phyloP scores from a whole-genome alignment of 2,329 filamentous ascomycete species.

The Aspergillus sp. region DNA sequence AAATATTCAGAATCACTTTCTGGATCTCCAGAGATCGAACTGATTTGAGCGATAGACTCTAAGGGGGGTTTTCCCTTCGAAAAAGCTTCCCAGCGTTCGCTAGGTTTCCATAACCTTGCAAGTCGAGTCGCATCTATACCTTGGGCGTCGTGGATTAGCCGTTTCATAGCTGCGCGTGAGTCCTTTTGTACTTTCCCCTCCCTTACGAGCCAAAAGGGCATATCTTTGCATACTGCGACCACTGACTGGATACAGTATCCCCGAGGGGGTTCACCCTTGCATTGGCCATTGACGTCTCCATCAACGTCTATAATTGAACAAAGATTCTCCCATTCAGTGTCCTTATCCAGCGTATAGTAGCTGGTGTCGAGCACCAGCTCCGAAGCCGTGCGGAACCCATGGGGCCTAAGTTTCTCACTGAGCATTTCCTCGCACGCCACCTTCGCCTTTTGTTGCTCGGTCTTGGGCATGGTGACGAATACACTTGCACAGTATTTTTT shows the following conservation, averaged over 20 bases:
- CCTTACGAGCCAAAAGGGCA: background rate
- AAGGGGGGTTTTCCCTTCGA: background rate
- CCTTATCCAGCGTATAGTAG: no score
- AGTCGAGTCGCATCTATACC: background rate
- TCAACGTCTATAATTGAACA: no score
- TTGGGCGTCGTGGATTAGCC: background rate
- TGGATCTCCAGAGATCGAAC: background rate
- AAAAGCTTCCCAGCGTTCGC: background rate
- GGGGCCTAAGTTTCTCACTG: no score
- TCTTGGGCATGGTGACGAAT: no score
- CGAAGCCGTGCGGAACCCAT: no score
- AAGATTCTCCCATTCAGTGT: no score
- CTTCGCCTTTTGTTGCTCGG: no score
- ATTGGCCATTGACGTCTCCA: background rate
- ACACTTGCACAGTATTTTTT: no score
- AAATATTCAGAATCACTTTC: background rate
- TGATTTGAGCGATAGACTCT: background rate
- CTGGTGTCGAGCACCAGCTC: no score
- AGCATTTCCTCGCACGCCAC: no score
- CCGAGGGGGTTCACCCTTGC: background rate
- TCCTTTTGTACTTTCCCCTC: background rate
- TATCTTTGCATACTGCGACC: background rate
- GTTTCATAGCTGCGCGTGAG: background rate
- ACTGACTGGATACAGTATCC: background rate
- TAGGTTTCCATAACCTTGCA: background rate